phyloP scores from a whole-genome alignment of 768 basidiomycete genomes.

The Tricholoma furcatifolium region DNA sequence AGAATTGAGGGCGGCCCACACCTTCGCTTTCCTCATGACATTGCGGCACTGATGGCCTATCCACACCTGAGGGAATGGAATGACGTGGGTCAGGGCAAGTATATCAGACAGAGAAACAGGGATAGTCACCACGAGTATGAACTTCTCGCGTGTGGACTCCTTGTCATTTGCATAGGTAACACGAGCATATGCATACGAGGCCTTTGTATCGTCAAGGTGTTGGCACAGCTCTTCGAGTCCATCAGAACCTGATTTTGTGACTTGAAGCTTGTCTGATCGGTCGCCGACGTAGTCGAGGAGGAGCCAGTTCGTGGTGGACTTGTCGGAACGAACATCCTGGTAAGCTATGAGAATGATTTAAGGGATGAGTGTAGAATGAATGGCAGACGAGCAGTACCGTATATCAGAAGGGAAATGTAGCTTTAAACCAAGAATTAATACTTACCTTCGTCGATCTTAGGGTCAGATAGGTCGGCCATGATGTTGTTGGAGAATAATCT shows the following conservation, averaged over 20 bases:
- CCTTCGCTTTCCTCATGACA: constrained; percentile 92
- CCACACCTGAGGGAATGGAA: constrained; percentile 50
- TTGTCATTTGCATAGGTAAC: constrained; percentile 86
- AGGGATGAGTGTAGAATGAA: constrained; percentile 20
- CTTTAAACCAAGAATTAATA: background rate
- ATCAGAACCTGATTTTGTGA: constrained; percentile 79
- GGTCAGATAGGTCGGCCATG: constrained; percentile 82
- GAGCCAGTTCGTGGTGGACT: constrained; percentile 86
- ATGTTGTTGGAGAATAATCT: background rate
- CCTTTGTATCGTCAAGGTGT: constrained; percentile 67
- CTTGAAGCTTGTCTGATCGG: constrained; percentile 74
- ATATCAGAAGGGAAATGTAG: background rate
- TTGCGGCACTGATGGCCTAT: constrained; percentile 81
- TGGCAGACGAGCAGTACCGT: constrained; percentile 5
- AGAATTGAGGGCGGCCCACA: constrained; percentile 30
- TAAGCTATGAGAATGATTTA: constrained; percentile 58
- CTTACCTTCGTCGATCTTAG: constrained; percentile 70
- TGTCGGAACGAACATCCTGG: constrained; percentile 82
- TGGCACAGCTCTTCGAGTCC: constrained; percentile 78
- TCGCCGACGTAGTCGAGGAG: constrained; percentile 88
- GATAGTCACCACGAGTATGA: constrained; percentile 63
- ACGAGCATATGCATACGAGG: constrained; percentile 82
- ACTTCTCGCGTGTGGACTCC: constrained; percentile 86
- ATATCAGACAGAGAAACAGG: constrained; percentile 21
- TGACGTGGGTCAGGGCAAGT: constrained; percentile 16